Evolutionary conservation across 164 flowering plant genomes (phyloP), one percentile per base, ranked within the genome.

Genomic region (Platanus orientalis): DNA sequence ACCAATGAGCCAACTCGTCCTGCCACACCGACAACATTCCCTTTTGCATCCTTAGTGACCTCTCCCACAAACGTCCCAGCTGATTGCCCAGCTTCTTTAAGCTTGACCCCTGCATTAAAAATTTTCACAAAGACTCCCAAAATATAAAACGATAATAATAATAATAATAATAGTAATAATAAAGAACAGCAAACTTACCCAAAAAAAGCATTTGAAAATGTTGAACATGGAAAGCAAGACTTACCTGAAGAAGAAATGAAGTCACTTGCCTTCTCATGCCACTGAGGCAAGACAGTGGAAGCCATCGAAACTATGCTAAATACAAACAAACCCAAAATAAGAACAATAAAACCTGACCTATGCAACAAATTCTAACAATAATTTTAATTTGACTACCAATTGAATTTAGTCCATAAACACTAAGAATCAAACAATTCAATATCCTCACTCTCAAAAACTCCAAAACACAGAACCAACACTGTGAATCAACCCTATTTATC

Each of bases 191-290:
- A n/a, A n/a, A n/a, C n/a, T n/a, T n/a, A n/a, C n/a, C n/a, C 60
- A 30, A 3, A 3, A 53, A 52, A 10, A 54, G 7, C 24, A n/a
- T n/a, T n/a, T n/a, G n/a, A n/a, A n/a, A n/a, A n/a, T n/a, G n/a
- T n/a, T n/a, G n/a, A n/a, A n/a, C n/a, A n/a, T n/a, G n/a, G n/a
- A n/a, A n/a, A n/a, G n/a, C n/a, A 50, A 23, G 52, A 62, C 66
- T 26, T 72, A 83, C 98, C 95, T 73, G 98, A 88, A 58, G 92
- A 63, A 40, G 94, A 87, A 70, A 92, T 81, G 72, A 92, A 88
- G 34, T 58, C 91, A 58, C 65, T 76, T 49, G 96, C 95, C 77
- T 80, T 89, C 68, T 86, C 98, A 28, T 79, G 88, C 95, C 94
- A 92, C 80, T 66, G 90, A 62, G 92, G 90, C 4, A 89, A 72